Evolutionary conservation across 2,329 filamentous ascomycete genomes (phyloP).

Genomic region (Alternaria gansuensis): DNA sequence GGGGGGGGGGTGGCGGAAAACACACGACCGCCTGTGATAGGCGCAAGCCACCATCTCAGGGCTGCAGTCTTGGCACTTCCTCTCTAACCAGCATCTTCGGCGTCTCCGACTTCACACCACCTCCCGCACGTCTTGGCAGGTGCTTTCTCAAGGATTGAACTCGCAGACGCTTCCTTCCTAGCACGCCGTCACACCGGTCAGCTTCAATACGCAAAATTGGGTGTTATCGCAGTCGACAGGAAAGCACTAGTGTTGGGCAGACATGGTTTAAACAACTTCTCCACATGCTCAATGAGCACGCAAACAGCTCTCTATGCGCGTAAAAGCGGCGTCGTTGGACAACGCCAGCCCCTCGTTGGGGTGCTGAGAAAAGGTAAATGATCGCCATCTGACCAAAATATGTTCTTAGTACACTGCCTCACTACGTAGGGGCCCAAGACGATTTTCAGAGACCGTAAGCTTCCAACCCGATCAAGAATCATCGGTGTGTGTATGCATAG

Average conservation of each 20-base stretch:
- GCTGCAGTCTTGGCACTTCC: background rate
- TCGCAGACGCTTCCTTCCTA: background rate
- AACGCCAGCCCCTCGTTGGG: background rate
- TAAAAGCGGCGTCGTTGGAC: too few species aligned
- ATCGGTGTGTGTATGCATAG: background rate
- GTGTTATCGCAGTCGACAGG: background rate
- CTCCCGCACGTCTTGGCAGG: background rate
- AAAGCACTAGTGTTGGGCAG: background rate
- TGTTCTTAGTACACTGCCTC: background rate
- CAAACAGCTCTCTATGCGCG: too few species aligned
- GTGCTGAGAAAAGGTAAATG: background rate
- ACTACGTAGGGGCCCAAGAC: background rate
- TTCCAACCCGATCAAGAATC: background rate
- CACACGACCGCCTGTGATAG: background rate
- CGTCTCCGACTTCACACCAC: background rate
- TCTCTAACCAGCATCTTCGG: background rate
- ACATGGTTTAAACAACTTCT: background rate
- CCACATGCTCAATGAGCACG: background rate
- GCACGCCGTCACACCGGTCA: background rate
- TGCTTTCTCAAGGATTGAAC: background rate
- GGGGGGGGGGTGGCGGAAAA: background rate
- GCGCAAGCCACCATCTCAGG: background rate
- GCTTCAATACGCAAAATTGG: background rate
- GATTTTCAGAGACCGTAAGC: background rate
- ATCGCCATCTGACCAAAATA: background rate